Percentiles rank a stretch among this genome's conserved stretches.
Evolutionary conservation across 257 asterid genomes (phyloP).

Genomic region (Solanum tarijense): DNA sequence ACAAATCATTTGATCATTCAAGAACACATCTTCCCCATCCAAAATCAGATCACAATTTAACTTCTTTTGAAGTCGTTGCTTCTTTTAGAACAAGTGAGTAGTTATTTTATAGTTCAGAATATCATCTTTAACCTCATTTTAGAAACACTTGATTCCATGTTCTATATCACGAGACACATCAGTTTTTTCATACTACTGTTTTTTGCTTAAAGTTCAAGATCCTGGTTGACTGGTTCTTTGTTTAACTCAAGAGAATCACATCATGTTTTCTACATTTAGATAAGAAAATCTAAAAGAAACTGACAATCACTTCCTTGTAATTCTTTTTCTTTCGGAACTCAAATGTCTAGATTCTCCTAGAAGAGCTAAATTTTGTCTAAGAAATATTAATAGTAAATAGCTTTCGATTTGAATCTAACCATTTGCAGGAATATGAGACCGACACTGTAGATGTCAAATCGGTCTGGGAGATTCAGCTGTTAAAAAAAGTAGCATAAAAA

Average conservation of each 20-base stretch:
- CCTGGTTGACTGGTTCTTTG: neutral
- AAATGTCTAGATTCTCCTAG: neutral
- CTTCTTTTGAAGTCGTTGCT: neutral
- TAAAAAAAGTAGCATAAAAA: neutral
- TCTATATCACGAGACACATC: neutral
- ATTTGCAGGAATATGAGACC: slow-evolving; percentile 86
- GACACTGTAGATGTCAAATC: slow-evolving; percentile 83
- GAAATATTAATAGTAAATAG: neutral
- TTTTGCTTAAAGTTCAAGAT: neutral
- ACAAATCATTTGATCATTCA: neutral
- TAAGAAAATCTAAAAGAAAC: neutral
- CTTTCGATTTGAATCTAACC: slow-evolving; percentile 33
- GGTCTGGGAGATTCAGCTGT: slow-evolving; percentile 90
- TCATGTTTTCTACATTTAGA: neutral
- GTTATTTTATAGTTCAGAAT: neutral
- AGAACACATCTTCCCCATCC: neutral
- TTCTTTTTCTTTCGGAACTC: neutral
- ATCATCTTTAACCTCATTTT: neutral
- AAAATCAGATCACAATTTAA: neutral
- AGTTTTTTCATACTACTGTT: neutral
- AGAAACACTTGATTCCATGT: neutral
- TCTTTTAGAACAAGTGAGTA: neutral
- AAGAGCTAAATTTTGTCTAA: neutral
- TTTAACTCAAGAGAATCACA: neutral
- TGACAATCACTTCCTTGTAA: neutral